These are phyloP conservation scores for Globisporangium spinosum DNA, from an alignment of 352 stramenopile species.

Conservation along the genomic window DNA sequence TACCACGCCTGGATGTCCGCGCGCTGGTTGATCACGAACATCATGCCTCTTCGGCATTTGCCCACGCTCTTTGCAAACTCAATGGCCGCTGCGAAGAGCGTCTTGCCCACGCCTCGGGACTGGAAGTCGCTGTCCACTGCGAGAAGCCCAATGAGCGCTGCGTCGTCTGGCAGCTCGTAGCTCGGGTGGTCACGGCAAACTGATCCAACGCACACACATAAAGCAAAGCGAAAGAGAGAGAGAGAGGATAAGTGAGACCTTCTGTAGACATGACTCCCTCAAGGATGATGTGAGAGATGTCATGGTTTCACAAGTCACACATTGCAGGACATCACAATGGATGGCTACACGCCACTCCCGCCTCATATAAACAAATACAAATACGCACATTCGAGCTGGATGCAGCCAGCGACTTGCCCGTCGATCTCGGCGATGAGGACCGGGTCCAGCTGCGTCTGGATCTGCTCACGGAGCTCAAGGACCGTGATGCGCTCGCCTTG, in stretches of 20 bases:
- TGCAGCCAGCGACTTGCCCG: constrained; percentile 6
- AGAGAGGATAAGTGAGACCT: background rate
- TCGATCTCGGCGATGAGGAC: constrained; percentile 14
- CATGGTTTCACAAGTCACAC: background rate
- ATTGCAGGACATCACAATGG: background rate
- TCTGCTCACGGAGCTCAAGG: constrained; percentile 5
- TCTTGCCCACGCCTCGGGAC: constrained; percentile 7
- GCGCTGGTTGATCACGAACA: constrained; percentile 18
- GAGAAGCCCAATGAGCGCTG: constrained; percentile 7
- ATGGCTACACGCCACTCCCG: background rate
- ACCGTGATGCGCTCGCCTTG: constrained; percentile 9
- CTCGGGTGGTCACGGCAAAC: constrained; percentile 4
- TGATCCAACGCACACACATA: background rate
- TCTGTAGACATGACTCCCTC: background rate
- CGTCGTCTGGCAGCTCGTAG: constrained; percentile 4
- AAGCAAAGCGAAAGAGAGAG: background rate
- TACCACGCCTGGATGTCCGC: constrained; percentile 12
- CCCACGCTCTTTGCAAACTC: constrained; percentile 2
- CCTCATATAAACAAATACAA: background rate
- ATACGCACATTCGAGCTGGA: constrained; percentile 17
- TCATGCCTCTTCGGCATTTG: constrained; percentile 3
- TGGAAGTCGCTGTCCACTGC: constrained; percentile 13
- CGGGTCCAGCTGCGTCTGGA: constrained; percentile 2
- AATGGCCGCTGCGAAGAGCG: constrained; percentile 1
- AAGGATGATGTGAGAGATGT: background rate